A percentile compares a stretch with the other conserved stretches of the same genome.
These are phyloP conservation scores for Eucalyptus tenuipes DNA, from an alignment of 345 rosid genomes.

Conservation along the genomic window DNA sequence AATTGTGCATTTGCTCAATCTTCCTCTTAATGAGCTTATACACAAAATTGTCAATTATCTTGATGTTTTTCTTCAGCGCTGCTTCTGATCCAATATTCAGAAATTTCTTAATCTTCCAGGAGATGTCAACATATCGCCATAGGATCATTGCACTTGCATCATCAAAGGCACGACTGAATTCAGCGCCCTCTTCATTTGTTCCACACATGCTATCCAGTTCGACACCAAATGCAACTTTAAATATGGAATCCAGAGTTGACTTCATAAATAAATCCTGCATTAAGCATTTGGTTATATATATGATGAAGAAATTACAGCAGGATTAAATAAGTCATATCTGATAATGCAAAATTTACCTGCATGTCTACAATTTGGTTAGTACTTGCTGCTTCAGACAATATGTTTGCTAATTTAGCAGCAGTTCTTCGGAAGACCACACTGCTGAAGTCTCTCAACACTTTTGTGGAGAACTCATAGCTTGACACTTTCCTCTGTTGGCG, in stretches of 20 bases:
- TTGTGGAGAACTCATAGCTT: constrained; percentile 37
- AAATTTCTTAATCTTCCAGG: constrained; percentile 41
- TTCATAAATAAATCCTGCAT: constrained; percentile 51
- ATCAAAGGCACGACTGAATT: constrained; percentile 39
- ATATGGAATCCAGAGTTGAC: constrained; percentile 52
- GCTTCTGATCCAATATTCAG: constrained; percentile 56
- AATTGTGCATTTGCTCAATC: constrained; percentile 23
- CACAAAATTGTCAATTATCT: constrained; percentile 27
- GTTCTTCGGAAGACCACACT: constrained; percentile 20
- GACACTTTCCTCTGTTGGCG: constrained; percentile 36
- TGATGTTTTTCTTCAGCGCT: constrained; percentile 20
- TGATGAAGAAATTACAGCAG: not conserved
- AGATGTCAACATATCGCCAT: constrained; percentile 38
- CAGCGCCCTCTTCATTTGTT: constrained; percentile 22
- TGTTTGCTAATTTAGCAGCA: constrained; percentile 18
- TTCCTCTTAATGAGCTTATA: constrained; percentile 35
- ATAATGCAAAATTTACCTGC: constrained; percentile 9
- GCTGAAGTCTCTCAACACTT: constrained; percentile 31
- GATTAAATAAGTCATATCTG: not conserved
- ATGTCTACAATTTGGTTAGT: constrained; percentile 11
- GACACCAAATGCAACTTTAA: constrained; percentile 46
- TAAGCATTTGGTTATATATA: not conserved
- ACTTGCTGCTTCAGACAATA: constrained; percentile 16
- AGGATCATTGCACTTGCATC: constrained; percentile 38
- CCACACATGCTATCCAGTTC: constrained; percentile 51